A percentile compares a stretch with the other conserved stretches of the same genome.
Evolutionary conservation across 306 rosid species (phyloP).

Genomic region (Adenanthera pavonina): DNA sequence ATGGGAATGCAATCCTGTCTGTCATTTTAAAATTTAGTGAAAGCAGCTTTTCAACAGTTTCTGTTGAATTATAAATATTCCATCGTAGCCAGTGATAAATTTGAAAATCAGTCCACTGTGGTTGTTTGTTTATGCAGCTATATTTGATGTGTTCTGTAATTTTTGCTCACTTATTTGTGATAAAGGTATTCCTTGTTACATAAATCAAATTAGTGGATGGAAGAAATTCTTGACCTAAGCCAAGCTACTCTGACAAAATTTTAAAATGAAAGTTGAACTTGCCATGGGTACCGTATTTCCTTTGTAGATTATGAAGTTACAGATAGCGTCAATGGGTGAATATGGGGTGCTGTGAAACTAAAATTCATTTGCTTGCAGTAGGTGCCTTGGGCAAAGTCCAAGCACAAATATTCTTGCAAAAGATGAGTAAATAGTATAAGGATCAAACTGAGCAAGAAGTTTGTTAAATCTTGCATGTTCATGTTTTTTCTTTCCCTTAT

Average conservation of each 20-base stretch:
- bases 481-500: not conserved
- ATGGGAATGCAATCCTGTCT: not conserved
- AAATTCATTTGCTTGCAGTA: not conserved
- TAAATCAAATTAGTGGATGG: not conserved
- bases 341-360: not conserved
- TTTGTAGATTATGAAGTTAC: not conserved
- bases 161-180: not conserved
- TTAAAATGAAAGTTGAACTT: not conserved
- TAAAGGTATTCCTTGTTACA: not conserved
- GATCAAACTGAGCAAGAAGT: not conserved
- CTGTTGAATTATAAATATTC: not conserved
- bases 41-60: not conserved
- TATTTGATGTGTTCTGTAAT: not conserved
- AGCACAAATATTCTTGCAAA: not conserved
- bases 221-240: not conserved
- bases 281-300: conserved; percentile 3
- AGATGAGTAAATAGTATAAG: not conserved
- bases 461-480: not conserved
- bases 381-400: not conserved
- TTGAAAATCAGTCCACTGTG: not conserved
- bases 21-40: not conserved
- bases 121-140: not conserved
- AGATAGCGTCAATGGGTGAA: not conserved
- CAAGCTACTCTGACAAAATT: not conserved
- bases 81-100: not conserved